Base-by-base conservation (phyloP, 768 basidiomycete species). In the Crassisporium funariophilum region DNA sequence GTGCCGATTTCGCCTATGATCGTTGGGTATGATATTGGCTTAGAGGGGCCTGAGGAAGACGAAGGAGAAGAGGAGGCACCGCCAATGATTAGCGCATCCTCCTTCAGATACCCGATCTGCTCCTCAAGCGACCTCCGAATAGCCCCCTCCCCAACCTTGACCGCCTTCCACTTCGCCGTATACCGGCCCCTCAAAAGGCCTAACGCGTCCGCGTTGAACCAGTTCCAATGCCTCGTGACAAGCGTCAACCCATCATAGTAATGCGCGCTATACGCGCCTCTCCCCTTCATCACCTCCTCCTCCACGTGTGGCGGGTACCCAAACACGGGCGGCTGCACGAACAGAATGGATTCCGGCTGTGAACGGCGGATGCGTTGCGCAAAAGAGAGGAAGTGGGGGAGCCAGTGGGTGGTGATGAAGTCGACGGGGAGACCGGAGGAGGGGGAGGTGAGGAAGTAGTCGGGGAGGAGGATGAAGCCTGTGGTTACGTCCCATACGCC, bases 221-320 rank as follows among this genome's bases (percentile, higher is more conserved):
- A 86, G 61, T 93, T 87, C 91, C 90, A 94, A 58, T 94, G 91
- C 25, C 91, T 77, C 24, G 90, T 89, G n/a, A 98, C 74, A 33
- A 98, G 79, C 0, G 95, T 98, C 31, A 98, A 71, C 1, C 95
- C 95, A 56, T 98, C 95, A 59, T 98, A 98, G 64, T 93, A 98
- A 64, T 98, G 95, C 0, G 84, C 76, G 4, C 88, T 84, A 54
- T 90, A 86, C 23, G 71, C 81, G 21, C 78, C 84, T 2, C 86
- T 82, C 2, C 94, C 84, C 11, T 79, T 75, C 13, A 83, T 65
- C 11, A 84, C 66, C 7, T 78, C 75, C 17, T 78, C 76, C 6
- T 78, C 76, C 12, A 81, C 65, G 1, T 65, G 56, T 0, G 94
- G 92, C 0, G 95, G 95, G 1, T 71, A 68, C 0, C 82, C 84